phyloP scores from a whole-genome alignment of 2,329 filamentous ascomycete species.

The Venturia asperata region DNA sequence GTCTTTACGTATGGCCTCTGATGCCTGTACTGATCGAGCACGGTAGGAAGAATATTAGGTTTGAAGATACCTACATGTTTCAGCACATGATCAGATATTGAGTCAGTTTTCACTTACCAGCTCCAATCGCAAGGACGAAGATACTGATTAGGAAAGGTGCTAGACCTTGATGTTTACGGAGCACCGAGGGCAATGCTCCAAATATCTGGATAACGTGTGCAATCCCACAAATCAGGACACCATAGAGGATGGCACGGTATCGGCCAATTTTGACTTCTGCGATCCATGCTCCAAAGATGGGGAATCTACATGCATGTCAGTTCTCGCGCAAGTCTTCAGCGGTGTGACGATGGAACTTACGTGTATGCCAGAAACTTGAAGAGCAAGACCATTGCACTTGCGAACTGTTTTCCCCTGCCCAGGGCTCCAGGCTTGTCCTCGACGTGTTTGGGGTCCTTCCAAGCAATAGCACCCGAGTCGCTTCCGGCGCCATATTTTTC shows the following conservation, averaged over 20 bases:
- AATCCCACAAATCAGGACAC: conserved; percentile 35
- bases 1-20: conserved; percentile 38
- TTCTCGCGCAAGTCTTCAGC: not conserved
- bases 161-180: conserved; percentile 15
- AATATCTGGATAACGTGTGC: conserved; percentile 30
- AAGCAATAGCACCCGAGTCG: conserved; percentile 30
- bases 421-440: conserved; percentile 25
- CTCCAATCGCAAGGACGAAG: conserved; percentile 30
- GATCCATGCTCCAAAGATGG: conserved; percentile 41
- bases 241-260: conserved; percentile 33
- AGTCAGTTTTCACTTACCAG: conserved; percentile 34
- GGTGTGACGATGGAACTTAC: not conserved
- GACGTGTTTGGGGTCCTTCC: conserved; percentile 33
- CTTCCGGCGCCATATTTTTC: conserved; percentile 27
- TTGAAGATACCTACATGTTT: conserved; percentile 30
- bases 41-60: conserved; percentile 37
- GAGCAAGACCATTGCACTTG: conserved; percentile 47
- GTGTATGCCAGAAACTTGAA: conserved; percentile 53
- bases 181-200: conserved; percentile 23
- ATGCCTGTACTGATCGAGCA: conserved; percentile 41
- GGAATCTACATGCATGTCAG: conserved; percentile 31
- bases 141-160: conserved; percentile 19
- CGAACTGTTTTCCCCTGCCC: conserved; percentile 43
- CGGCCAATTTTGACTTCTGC: conserved; percentile 40
- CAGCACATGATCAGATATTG: conserved; percentile 15